Evolutionary conservation across 257 asterid species (phyloP).

Genomic region (Handroanthus guayacan): DNA sequence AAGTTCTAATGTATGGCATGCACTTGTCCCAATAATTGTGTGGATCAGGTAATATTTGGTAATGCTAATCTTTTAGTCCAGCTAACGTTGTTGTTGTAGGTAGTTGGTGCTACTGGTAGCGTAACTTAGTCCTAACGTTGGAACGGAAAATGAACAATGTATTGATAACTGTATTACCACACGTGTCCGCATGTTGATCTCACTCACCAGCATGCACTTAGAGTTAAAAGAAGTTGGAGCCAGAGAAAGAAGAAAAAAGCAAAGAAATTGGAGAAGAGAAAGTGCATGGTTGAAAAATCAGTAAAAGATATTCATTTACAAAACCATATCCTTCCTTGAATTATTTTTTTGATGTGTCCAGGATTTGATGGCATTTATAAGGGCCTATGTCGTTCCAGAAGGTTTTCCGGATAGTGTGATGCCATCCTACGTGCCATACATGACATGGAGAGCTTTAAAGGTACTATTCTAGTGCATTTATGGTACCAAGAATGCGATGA

Average conservation of each 20-base stretch:
- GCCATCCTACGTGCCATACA: slow-evolving; percentile 97
- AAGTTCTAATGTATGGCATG: background rate
- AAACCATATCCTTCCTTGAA: background rate
- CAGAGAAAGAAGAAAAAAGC: no score
- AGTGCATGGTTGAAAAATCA: no score
- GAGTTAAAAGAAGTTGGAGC: no score
- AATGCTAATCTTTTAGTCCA: background rate
- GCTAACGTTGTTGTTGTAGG: slow-evolving; percentile 8
- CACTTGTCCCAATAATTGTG: background rate
- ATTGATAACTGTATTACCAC: no score
- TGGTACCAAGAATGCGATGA: slow-evolving; percentile 5
- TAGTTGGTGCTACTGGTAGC: background rate
- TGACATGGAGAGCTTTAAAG: slow-evolving; percentile 99
- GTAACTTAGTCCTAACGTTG: no score
- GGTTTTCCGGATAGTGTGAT: slow-evolving; percentile 96
- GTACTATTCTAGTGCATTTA: slow-evolving; percentile 43
- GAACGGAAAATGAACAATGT: no score
- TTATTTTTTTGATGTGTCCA: slow-evolving; percentile 39
- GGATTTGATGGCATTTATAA: slow-evolving; percentile 78
- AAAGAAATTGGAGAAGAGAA: no score
- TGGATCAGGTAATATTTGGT: slow-evolving; percentile 14
- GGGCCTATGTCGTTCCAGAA: slow-evolving; percentile 95
- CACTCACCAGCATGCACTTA: no score
- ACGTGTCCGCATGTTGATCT: no score
- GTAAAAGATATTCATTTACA: no score